Base-by-base conservation (phyloP, 2,329 filamentous ascomycete genomes). In the Fusarium papillatum region DNA sequence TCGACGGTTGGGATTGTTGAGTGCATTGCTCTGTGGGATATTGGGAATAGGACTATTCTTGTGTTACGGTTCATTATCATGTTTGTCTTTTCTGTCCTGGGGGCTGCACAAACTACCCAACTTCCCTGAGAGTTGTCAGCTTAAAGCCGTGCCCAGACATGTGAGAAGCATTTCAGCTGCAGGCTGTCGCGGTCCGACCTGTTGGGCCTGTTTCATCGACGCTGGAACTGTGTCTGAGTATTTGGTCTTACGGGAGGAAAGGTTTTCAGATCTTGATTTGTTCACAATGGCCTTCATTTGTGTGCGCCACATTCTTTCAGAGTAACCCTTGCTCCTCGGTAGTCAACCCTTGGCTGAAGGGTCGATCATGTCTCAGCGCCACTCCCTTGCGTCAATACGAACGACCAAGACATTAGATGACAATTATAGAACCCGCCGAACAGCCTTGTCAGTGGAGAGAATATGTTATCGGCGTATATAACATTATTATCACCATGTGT, bases 291-390 rank as follows among this genome's bases (percentile, higher is more conserved):
- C 13, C 11, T n/a, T 7, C n/a, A 26, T 39, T 26, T 39, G 36
- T 53, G 48, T 19, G 41, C 11, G 24, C 65, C 57, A 61, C 73
- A 75, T 75, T 75, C 70, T 62, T 75, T 3, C 11, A 22, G 9
- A 31, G 19, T 6, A 2, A 13, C 39, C 9, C 43, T 39, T 53
- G 24, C 39, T 11, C 9, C 7, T 48, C 19, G 7, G 16, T 16
- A 4, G 1, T n/a, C 39, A 17, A 1, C 57, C 73, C 73, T 64
- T 73, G 65, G 43, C 7, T 26, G 11, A 67, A 71, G 68, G 74
- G 71, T 34, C n/a, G 46, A 74, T 62, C 14, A 41, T 76, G 74
- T 76, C 71, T 76, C 46, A 76, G 62, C 60, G 70, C 65, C 74
- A 55, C 64, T 76, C 74, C 74, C 74, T 76, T 69, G 68, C 71